These are phyloP conservation scores for Nemania sp. DNA, from an alignment of 2,329 filamentous ascomycete species.

Conservation along the genomic window DNA sequence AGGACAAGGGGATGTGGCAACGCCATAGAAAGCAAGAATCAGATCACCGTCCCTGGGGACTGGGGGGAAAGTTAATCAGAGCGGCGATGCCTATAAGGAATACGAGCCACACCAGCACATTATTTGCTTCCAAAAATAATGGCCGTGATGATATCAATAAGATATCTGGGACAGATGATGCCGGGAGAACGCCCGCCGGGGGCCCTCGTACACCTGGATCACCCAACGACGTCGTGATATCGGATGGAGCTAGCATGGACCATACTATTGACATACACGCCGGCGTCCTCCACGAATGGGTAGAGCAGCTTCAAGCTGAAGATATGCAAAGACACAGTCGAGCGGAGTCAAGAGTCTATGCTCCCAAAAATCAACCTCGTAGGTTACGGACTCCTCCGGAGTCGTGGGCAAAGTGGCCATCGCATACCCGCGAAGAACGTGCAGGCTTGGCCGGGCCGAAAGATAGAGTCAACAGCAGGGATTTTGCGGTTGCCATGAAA, in stretches of 20 bases:
- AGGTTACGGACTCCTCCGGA: conserved; percentile 32
- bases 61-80: conserved; percentile 12
- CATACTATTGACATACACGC: conserved; percentile 29
- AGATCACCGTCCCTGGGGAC: conserved; percentile 8
- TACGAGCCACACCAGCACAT: not conserved
- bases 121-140: not conserved
- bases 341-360: conserved; percentile 3
- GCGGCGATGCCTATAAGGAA: conserved; percentile 8
- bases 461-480: conserved; percentile 33
- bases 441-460: conserved; percentile 33
- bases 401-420: conserved; percentile 42
- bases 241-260: conserved; percentile 6
- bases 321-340: conserved; percentile 18
- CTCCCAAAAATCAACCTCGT: conserved; percentile 12
- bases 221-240: not conserved
- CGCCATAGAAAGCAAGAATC: conserved; percentile 18
- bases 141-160: not conserved
- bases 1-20: conserved; percentile 20
- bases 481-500: conserved; percentile 26
- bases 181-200: not conserved
- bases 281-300: conserved; percentile 36
- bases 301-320: conserved; percentile 33
- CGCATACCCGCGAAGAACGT: conserved; percentile 37
- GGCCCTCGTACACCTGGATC: not conserved
- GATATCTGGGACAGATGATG: not conserved